These are phyloP conservation scores for Fusarium sp. DNA, from an alignment of 2,329 filamentous ascomycete genomes.

Conservation along the genomic window DNA sequence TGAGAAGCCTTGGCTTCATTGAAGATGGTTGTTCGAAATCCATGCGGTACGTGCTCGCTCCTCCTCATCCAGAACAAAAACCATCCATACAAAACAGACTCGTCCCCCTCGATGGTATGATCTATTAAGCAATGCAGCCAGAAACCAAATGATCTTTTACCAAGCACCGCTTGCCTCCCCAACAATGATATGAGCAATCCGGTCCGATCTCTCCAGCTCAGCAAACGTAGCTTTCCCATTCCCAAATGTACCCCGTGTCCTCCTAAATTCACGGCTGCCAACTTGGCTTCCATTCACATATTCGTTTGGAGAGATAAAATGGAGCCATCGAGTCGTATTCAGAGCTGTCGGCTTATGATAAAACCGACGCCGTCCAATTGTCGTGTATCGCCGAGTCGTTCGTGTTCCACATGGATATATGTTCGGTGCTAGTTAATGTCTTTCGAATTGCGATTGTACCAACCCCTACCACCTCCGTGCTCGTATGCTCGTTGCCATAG, in stretches of 20 bases:
- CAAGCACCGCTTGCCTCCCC: conserved; percentile 44
- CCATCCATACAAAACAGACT: conserved; percentile 38
- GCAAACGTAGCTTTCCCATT: conserved; percentile 8
- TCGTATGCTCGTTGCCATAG: conserved; percentile 58
- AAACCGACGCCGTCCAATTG: conserved; percentile 7
- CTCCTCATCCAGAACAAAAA: conserved; percentile 12
- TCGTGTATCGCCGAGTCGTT: background rate
- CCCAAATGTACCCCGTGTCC: background rate
- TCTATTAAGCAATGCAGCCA: conserved; percentile 40
- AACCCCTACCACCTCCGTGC: conserved; percentile 46
- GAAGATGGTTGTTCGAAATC: background rate
- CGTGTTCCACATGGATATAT: background rate
- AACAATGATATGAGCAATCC: conserved; percentile 33
- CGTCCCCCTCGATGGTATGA: conserved; percentile 24
- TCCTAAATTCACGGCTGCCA: background rate
- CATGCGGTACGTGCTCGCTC: background rate
- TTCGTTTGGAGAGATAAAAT: background rate
- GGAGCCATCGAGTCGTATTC: conserved; percentile 21
- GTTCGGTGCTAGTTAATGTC: conserved; percentile 9
- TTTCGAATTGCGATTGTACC: conserved; percentile 43
- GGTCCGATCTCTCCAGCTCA: conserved; percentile 26
- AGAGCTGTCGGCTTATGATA: conserved; percentile 8
- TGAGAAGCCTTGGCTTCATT: conserved; percentile 2
- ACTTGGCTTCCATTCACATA: background rate
- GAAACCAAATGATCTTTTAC: conserved; percentile 33